phyloP scores from a whole-genome alignment of 768 basidiomycete genomes.

The Mycena polygramma region DNA sequence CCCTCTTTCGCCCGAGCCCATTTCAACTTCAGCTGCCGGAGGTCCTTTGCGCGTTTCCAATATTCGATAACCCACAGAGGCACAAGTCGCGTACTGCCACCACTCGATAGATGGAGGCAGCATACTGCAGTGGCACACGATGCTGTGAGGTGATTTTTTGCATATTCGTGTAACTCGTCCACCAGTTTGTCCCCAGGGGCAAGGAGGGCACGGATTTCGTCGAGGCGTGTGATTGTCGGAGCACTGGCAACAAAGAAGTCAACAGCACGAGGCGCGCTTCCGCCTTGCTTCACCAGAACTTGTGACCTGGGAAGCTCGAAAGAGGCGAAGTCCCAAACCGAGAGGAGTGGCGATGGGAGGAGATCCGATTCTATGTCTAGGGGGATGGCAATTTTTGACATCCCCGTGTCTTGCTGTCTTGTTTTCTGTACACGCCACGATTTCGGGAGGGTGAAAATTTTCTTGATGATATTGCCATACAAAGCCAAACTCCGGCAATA shows the following conservation, averaged over 20 bases:
- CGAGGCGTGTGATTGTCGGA: background rate
- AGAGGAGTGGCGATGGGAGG: background rate
- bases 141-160: background rate
- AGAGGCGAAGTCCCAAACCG: slow-evolving; percentile 9
- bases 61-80: background rate
- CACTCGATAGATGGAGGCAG: slow-evolving; percentile 10
- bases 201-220: background rate
- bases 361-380: background rate
- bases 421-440: too few relatives aligned
- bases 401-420: background rate
- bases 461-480: background rate
- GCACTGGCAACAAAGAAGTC: background rate
- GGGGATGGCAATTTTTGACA: background rate
- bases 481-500: background rate
- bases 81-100: background rate
- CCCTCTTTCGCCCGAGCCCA: background rate
- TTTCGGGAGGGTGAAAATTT: background rate
- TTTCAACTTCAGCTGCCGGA: background rate
- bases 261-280: too few relatives aligned
- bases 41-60: background rate
- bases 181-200: background rate
- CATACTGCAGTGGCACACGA: background rate
- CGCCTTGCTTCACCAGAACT: background rate
- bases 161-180: background rate
- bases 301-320: slow-evolving; percentile 2